Percentiles rank a stretch among this genome's conserved stretches.
Conservation (phyloP, 768 basidiomycete genomes). For the Termitomyces sp. region DNA sequence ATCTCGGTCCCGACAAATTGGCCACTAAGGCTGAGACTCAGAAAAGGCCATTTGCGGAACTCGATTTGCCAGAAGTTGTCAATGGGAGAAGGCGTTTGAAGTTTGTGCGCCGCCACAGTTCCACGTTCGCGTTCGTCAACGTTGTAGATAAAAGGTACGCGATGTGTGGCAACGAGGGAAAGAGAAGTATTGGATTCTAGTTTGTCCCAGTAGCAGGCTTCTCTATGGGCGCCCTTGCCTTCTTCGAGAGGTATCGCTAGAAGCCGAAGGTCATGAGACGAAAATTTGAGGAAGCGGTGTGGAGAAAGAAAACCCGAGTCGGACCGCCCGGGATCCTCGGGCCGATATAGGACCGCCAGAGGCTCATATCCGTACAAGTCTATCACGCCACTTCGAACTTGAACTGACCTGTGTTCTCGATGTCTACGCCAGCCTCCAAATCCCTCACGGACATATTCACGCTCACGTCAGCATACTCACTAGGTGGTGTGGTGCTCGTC, state of each 20-base stretch:
- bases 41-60: not conserved
- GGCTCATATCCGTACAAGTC: not conserved
- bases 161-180: not conserved
- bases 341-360: not conserved
- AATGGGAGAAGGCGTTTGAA: no score
- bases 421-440: slow-evolving; percentile 4
- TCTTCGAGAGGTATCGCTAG: not conserved
- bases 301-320: not conserved
- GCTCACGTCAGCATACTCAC: slow-evolving; percentile 59
- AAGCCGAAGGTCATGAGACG: not conserved
- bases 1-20: not conserved
- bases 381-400: not conserved
- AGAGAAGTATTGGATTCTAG: not conserved
- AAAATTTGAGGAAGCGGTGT: not conserved
- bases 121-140: no score
- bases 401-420: not conserved
- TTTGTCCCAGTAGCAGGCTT: not conserved
- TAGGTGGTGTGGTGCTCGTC: slow-evolving; percentile 55
- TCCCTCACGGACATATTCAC: slow-evolving; percentile 41
- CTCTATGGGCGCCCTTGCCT: not conserved
- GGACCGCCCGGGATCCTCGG: not conserved
- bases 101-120: not conserved
- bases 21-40: not conserved
- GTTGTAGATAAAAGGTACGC: not conserved
- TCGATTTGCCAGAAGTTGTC: not conserved